phyloP scores from a whole-genome alignment of 83 land plant genomes.

The Diphasiastrum complanatum region DNA sequence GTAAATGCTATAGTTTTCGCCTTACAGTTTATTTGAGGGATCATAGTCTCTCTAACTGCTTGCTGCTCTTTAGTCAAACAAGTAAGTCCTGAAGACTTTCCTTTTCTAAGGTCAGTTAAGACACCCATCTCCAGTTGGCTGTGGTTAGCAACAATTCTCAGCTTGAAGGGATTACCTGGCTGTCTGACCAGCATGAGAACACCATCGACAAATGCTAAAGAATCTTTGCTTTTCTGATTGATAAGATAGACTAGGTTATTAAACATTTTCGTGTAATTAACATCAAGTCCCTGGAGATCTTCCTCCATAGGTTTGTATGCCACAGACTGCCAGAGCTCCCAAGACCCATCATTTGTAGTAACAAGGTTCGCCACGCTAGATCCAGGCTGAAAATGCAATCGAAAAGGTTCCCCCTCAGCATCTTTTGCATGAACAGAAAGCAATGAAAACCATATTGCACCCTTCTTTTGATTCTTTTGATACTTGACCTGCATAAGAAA shows the following conservation, averaged over 20 bases:
- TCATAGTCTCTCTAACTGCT: too few species aligned
- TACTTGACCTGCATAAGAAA: not conserved
- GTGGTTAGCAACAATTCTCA: not conserved
- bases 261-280: not conserved
- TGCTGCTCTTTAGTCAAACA: too few species aligned
- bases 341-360: slow-evolving; percentile 6
- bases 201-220: not conserved
- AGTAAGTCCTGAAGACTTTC: too few species aligned
- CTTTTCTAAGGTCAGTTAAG: not conserved
- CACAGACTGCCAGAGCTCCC: slow-evolving; percentile 9
- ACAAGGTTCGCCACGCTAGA: not conserved
- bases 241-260: slow-evolving; percentile 7
- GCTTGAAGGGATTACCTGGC: slow-evolving; percentile 12
- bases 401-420: slow-evolving; percentile 2
- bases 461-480: not conserved
- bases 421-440: slow-evolving; percentile 11
- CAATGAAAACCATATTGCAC: slow-evolving; percentile 8
- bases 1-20: not conserved
- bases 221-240: slow-evolving; percentile 10
- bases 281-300: not conserved
- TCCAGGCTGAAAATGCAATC: slow-evolving; percentile 1
- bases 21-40: slow-evolving; percentile 2
- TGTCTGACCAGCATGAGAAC: not conserved
- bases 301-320: not conserved
- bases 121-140: not conserved